Evolutionary conservation across 805 yeast genomes (phyloP).

Genomic region (Torulaspora maleeae): DNA sequence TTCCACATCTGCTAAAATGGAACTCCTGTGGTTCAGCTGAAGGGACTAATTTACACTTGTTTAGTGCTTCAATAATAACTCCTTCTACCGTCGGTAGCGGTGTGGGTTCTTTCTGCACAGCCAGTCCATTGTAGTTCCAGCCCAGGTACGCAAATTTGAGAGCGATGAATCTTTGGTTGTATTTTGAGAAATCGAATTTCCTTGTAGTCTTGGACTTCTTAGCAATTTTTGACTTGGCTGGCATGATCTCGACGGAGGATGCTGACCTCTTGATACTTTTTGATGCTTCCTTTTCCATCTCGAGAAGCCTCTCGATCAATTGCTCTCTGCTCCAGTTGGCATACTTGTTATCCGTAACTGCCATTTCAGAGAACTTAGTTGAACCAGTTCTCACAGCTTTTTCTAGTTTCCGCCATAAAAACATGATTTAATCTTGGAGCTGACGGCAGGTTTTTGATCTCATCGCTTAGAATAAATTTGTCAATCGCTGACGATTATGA

Average conservation of each 20-base stretch:
- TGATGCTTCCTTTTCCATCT: slow-evolving; percentile 44
- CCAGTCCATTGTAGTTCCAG: slow-evolving; percentile 91
- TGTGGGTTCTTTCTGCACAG: slow-evolving; percentile 69
- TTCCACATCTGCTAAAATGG: slow-evolving; percentile 83
- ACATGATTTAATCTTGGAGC: slow-evolving; percentile 1
- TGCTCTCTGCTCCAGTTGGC: slow-evolving; percentile 61
- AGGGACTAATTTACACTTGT: slow-evolving; percentile 59
- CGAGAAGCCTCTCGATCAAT: slow-evolving; percentile 51
- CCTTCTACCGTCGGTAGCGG: slow-evolving; percentile 85
- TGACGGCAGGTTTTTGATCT: background rate
- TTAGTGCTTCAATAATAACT: slow-evolving; percentile 64
- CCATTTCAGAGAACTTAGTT: background rate
- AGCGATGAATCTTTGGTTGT: slow-evolving; percentile 65
- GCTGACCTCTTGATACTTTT: background rate
- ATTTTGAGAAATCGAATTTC: slow-evolving; percentile 62
- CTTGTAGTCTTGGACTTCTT: slow-evolving; percentile 35
- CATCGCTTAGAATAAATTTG: background rate
- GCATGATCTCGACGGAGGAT: background rate
- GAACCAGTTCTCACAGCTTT: background rate
- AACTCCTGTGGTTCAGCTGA: slow-evolving; percentile 56
- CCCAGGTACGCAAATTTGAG: slow-evolving; percentile 83
- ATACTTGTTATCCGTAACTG: slow-evolving; percentile 39
- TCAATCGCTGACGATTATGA: background rate
- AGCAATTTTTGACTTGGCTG: slow-evolving; percentile 8
- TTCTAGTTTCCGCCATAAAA: slow-evolving; percentile 6